Evolutionary conservation across 148 eudicot genomes (phyloP).

Genomic region (Hydrangea macrophylla): DNA sequence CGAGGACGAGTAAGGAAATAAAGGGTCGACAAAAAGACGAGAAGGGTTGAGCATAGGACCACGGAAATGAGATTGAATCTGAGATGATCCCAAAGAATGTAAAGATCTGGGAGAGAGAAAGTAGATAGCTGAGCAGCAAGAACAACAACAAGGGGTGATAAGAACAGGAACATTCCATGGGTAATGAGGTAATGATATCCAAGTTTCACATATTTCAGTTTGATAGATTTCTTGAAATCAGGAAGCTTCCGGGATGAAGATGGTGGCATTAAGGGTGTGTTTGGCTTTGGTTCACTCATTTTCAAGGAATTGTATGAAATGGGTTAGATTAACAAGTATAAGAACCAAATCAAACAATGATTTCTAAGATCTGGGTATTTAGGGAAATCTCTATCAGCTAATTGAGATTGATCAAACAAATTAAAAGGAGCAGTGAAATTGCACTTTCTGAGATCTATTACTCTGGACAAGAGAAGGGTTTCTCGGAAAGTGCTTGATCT

Average conservation of each 20-base stretch:
- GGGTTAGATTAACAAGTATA: neutral
- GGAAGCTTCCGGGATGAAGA: constrained; percentile 42
- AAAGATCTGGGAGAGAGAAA: constrained; percentile 32
- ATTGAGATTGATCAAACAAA: neutral
- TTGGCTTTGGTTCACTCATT: constrained; percentile 36
- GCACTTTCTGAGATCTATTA: neutral
- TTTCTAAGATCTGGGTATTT: neutral
- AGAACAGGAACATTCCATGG: constrained; percentile 46
- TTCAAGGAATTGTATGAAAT: neutral
- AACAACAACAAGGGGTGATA: constrained; percentile 36
- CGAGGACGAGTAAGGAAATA: constrained; percentile 52
- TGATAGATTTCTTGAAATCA: constrained; percentile 47
- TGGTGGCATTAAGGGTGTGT: constrained; percentile 19
- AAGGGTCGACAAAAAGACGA: constrained; percentile 45
- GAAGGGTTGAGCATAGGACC: constrained; percentile 34
- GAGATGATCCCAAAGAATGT: constrained; percentile 46
- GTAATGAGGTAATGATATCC: constrained; percentile 57
- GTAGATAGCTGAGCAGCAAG: constrained; percentile 46
- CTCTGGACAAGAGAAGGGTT: neutral
- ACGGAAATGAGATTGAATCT: constrained; percentile 43
- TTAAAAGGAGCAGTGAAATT: neutral
- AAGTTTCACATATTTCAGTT: constrained; percentile 54
- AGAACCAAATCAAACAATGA: neutral
- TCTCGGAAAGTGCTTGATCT: neutral
- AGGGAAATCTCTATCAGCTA: neutral